A percentile compares a stretch with the other conserved stretches of the same genome.
phyloP scores from a whole-genome alignment of 805 yeast genomes.

The Kodamaea restingae region DNA sequence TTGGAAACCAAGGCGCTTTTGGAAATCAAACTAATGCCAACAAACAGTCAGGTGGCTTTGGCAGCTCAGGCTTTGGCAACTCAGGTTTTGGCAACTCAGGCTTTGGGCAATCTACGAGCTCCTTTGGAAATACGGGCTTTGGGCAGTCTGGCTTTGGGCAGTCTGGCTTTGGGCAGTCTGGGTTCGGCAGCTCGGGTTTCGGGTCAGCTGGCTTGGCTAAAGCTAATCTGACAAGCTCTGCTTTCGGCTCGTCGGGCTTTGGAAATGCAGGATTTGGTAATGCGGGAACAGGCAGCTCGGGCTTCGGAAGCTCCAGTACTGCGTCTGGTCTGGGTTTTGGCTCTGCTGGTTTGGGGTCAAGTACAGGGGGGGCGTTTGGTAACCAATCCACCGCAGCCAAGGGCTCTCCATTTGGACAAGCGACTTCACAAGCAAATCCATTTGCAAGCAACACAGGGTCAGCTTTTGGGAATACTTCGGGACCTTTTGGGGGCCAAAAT shows the following conservation, averaged over 20 bases:
- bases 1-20: conserved; percentile 1
- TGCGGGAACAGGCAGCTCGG: conserved; percentile 3
- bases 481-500: background rate
- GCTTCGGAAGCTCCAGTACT: conserved; percentile 11
- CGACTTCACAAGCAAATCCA: conserved; percentile 1
- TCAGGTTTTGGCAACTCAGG: conserved; percentile 15
- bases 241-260: conserved; percentile 17
- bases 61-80: conserved; percentile 4
- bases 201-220: conserved; percentile 5
- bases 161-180: background rate
- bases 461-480: background rate
- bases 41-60: conserved; percentile 3
- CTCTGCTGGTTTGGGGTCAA: background rate
- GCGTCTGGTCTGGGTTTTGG: conserved; percentile 9
- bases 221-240: background rate
- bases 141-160: background rate
- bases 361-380: conserved; percentile 7
- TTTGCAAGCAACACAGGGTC: background rate
- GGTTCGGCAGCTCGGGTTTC: conserved; percentile 6
- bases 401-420: conserved; percentile 1
- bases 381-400: background rate
- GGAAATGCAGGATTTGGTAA: conserved; percentile 18
- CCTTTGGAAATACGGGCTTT: conserved; percentile 11
- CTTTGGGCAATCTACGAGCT: background rate
- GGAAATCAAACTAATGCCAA: background rate